These are phyloP conservation scores for Venturia aucupariae DNA, from an alignment of 2,329 filamentous ascomycete species.

Conservation along the genomic window DNA sequence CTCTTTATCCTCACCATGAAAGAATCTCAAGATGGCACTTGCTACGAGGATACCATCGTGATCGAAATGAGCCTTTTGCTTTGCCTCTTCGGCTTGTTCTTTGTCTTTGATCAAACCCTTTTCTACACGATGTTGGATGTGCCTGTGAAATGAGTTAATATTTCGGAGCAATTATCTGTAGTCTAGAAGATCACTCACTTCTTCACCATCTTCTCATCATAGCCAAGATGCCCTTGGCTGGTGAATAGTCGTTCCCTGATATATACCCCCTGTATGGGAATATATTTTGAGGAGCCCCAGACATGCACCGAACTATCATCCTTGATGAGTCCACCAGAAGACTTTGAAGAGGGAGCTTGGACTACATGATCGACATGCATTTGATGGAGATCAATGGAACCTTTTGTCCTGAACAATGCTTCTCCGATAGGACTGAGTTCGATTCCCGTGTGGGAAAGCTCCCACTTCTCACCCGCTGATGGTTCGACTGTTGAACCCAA, in stretches of 20 bases:
- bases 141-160: conserved; percentile 21
- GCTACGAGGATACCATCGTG: conserved; percentile 33
- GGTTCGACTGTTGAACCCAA: conserved; percentile 33
- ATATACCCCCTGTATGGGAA: conserved; percentile 37
- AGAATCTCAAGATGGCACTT: conserved; percentile 35
- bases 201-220: conserved; percentile 37
- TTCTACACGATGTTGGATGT: conserved; percentile 37
- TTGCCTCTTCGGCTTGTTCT: conserved; percentile 27
- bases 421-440: conserved; percentile 32
- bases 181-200: background rate
- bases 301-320: conserved; percentile 38
- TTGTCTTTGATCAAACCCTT: conserved; percentile 31
- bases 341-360: conserved; percentile 22
- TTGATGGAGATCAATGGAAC: conserved; percentile 34
- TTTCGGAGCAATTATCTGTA: background rate
- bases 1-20: conserved; percentile 40
- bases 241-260: conserved; percentile 38
- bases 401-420: conserved; percentile 30
- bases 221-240: conserved; percentile 38
- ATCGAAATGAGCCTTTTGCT: conserved; percentile 30
- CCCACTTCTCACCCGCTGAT: conserved; percentile 35
- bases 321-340: conserved; percentile 16
- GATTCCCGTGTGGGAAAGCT: conserved; percentile 36
- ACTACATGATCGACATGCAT: conserved; percentile 41
- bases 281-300: conserved; percentile 38